Conservation (phyloP, 768 basidiomycete genomes). For the Russula vinacea region DNA sequence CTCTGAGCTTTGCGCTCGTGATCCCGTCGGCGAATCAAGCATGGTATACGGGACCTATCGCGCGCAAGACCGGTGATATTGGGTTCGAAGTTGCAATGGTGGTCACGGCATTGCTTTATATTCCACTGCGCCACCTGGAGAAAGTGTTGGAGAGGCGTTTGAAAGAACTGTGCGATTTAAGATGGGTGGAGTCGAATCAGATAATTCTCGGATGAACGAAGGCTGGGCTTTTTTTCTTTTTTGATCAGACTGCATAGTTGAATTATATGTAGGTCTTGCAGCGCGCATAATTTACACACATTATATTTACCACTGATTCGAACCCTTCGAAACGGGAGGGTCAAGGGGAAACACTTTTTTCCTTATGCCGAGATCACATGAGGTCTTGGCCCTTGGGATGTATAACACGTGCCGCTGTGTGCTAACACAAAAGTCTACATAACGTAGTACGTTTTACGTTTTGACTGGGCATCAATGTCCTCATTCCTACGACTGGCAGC, state of each 20-base stretch:
- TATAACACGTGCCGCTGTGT: no score
- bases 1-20: constrained; percentile 52
- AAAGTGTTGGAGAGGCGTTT: constrained; percentile 17
- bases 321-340: no score
- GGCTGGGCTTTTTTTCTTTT: neutral
- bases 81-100: constrained; percentile 62
- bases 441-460: no score
- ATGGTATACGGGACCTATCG: constrained; percentile 71
- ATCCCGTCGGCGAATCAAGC: constrained; percentile 68
- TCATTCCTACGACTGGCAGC: no score
- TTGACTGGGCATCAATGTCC: no score
- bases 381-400: no score
- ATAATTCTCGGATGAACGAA: neutral
- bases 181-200: neutral
- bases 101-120: constrained; percentile 47
- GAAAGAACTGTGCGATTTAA: neutral
- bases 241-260: neutral
- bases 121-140: constrained; percentile 48
- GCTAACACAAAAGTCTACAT: no score
- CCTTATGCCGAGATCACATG: no score
- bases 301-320: no score
- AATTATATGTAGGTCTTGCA: neutral
- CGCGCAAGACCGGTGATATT: constrained; percentile 61
- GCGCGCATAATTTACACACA: neutral
- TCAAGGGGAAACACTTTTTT: no score